Evolutionary conservation across 225 moss, liverwort and hornwort genomes (phyloP), one percentile per base, ranked within the genome.

Genomic region (Thuidium tamariscinum): DNA sequence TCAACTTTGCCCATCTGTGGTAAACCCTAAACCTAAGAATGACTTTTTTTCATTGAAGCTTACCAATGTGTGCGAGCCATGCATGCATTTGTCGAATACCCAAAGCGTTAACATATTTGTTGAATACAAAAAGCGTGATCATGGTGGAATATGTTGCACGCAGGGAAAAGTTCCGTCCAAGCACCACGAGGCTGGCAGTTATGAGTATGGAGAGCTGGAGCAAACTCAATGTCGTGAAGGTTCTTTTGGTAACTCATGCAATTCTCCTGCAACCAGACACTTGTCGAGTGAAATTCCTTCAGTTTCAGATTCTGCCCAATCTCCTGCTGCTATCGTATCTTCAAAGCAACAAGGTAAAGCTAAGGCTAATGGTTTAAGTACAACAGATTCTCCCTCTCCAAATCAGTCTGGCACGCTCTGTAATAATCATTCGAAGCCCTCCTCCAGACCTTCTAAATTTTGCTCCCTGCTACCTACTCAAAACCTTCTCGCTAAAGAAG

Each of bases 121-220:
- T 67, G 25, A 73, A 32, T 68, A 59, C 62, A 77, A 44, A 15
- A 54, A 79, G 69, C 77, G 44, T 88, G 75, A 85, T 64, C 64
- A 79, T 46, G 66, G 26, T 70, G 48, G 61, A 60, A 29, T 81
- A 44, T 84, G n/a, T 68, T 87, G 62, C 51, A 17, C 87, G 87
- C 93, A 97, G 97, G 90, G 80, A 42, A 76, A 85, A 83, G 54
- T 55, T 88, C 46, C 64, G 81, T 84, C 73, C 25, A 84, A 87
- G 52, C 74, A 80, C 69, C 70, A 76, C 65, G 87, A 84, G 82
- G 81, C 57, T 60, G 81, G 68, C 82, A 87, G 60, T 82, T 77
- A 86, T 65, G 82, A 89, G 69, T 85, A 81, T 74, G 92, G 88
- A 83, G 92, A 87, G 44, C 51, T 80, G 80, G 91, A 90, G 44